Evolutionary conservation across 495 filamentous ascomycete genomes (phyloP).

Genomic region (Cudoniella acicularis): DNA sequence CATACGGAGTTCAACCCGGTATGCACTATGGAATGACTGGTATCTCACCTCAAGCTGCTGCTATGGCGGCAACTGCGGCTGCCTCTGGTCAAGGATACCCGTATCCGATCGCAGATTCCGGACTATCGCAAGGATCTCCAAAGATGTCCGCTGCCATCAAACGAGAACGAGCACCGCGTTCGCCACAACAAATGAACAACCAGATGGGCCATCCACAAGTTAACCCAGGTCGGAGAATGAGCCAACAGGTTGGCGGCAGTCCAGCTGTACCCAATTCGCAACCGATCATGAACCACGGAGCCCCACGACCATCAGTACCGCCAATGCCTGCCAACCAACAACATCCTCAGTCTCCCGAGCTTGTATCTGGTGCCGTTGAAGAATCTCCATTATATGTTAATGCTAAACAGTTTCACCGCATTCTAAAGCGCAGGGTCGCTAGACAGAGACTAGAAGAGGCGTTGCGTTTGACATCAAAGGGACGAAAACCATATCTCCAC

Average conservation of each 20-base stretch:
- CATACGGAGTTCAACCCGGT: slow-evolving; percentile 52
- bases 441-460: slow-evolving; percentile 91
- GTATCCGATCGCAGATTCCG: slow-evolving; percentile 52
- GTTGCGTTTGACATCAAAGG: slow-evolving; percentile 86
- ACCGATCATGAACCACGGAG: slow-evolving; percentile 53
- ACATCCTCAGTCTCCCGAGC: slow-evolving; percentile 79
- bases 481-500: slow-evolving; percentile 94
- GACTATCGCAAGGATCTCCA: slow-evolving; percentile 56
- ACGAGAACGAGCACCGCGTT: slow-evolving; percentile 55
- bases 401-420: slow-evolving; percentile 97
- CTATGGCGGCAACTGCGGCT: slow-evolving; percentile 67
- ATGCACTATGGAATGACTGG: slow-evolving; percentile 60
- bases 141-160: slow-evolving; percentile 54
- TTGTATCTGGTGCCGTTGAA: slow-evolving; percentile 73
- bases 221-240: slow-evolving; percentile 50
- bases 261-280: slow-evolving; percentile 56
- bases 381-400: slow-evolving; percentile 97
- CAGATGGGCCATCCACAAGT: slow-evolving; percentile 33
- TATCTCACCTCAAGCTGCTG: slow-evolving; percentile 56
- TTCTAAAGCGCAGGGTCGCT: slow-evolving; percentile 88
- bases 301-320: slow-evolving; percentile 41
- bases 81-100: slow-evolving; percentile 56
- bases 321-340: slow-evolving; percentile 37
- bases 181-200: slow-evolving; percentile 58
- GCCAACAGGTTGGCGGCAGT: slow-evolving; percentile 54